Percentiles rank a stretch among this genome's conserved stretches.
Evolutionary conservation across 106 monocot species (phyloP).

Genomic region (Dendrobium officinale): DNA sequence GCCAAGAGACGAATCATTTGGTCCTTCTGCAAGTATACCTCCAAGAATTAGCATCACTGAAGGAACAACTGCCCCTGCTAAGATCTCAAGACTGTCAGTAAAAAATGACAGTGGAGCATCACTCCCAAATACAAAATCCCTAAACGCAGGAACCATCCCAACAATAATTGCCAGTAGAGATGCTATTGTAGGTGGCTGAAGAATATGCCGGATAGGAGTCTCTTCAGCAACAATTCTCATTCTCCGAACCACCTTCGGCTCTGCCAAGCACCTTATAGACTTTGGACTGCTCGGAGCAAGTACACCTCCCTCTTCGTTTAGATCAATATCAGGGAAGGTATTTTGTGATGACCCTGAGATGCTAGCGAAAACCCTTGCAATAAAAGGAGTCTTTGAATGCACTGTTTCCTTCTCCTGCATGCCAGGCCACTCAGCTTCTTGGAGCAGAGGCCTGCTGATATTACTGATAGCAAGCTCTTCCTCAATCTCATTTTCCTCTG

Average conservation of each 20-base stretch:
- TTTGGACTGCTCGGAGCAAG: conserved; percentile 47
- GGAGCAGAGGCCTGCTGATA: conserved; percentile 46
- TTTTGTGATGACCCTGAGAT: conserved; percentile 48
- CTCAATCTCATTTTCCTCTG: conserved; percentile 26
- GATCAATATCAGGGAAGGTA: conserved; percentile 53
- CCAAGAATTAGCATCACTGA: conserved; percentile 93
- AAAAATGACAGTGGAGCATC: conserved; percentile 79
- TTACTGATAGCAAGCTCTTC: conserved; percentile 17
- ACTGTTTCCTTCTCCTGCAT: conserved; percentile 53
- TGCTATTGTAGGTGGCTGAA: conserved; percentile 94
- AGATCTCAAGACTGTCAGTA: conserved; percentile 87
- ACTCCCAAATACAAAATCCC: conserved; percentile 57
- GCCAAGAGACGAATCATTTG: conserved; percentile 69
- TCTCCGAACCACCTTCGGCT: conserved; percentile 78
- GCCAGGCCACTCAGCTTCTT: conserved; percentile 75
- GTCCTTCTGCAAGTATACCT: conserved; percentile 88
- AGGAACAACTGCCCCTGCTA: conserved; percentile 83
- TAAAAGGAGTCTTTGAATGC: conserved; percentile 67
- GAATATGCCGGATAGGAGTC: conserved; percentile 78
- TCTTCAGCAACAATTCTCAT: conserved; percentile 83
- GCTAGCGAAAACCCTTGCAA: conserved; percentile 57
- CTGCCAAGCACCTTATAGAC: conserved; percentile 78
- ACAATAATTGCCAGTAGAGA: conserved; percentile 74
- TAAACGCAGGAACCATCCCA: conserved; percentile 68
- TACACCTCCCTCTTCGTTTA: conserved; percentile 21